These are phyloP conservation scores for Colletotrichum sp. DNA, from an alignment of 2,329 filamentous ascomycete genomes.

Conservation along the genomic window DNA sequence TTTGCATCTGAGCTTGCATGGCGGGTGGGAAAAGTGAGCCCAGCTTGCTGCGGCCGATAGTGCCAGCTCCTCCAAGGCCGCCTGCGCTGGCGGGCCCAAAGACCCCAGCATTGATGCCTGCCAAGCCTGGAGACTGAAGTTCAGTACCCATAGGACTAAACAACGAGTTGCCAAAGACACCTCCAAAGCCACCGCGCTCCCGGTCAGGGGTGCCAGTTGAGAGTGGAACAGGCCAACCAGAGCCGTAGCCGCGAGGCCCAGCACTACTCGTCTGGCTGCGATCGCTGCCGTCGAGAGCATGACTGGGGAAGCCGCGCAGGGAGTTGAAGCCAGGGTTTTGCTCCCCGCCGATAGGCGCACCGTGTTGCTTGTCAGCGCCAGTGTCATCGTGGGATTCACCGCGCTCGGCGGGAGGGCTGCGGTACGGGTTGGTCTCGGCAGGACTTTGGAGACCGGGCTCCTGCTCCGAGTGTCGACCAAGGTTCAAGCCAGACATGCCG, in stretches of 20 bases:
- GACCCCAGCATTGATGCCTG: conserved; percentile 67
- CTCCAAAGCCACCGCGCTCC: conserved; percentile 59
- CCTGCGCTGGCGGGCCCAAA: conserved; percentile 69
- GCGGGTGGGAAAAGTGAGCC: conserved; percentile 85
- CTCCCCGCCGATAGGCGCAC: conserved; percentile 55
- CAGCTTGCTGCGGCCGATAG: conserved; percentile 81
- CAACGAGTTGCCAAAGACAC: conserved; percentile 78
- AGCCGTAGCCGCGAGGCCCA: conserved; percentile 75
- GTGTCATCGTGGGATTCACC: conserved; percentile 66
- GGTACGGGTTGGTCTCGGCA: conserved; percentile 94
- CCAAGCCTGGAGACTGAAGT: conserved; percentile 74
- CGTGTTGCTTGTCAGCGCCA: conserved; percentile 50
- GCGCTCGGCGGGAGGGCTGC: conserved; percentile 82
- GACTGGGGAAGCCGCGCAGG: conserved; percentile 55
- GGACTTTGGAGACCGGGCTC: conserved; percentile 83
- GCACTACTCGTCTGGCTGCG: conserved; percentile 93
- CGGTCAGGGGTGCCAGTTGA: conserved; percentile 73
- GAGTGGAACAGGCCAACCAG: conserved; percentile 65
- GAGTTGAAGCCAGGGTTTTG: conserved; percentile 57
- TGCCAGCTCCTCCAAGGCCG: conserved; percentile 62
- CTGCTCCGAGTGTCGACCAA: conserved; percentile 60
- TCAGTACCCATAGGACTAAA: conserved; percentile 76
- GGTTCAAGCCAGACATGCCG: conserved; percentile 65
- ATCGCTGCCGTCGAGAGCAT: conserved; percentile 75
- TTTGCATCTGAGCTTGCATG: conserved; percentile 91